Base-by-base conservation (phyloP, 2,329 filamentous ascomycete genomes). In the Ascochyta rabiei region DNA sequence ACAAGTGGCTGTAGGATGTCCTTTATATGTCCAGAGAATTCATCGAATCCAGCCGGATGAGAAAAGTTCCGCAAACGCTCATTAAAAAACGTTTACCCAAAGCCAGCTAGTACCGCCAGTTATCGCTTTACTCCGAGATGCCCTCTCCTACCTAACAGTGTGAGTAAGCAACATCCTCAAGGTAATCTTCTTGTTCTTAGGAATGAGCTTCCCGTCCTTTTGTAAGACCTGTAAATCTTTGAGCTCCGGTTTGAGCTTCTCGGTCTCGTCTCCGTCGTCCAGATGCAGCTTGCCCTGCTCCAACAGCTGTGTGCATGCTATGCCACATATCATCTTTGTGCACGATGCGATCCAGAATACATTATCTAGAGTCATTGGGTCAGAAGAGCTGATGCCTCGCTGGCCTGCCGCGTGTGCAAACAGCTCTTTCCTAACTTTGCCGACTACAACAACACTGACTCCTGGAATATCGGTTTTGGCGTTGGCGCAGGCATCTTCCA, bases 331-430 rank as follows among this genome's bases (percentile, higher is more conserved):
- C 60, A 74, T 63, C 45, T 74, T 75, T 0, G 79, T 81, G 63
- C 80, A 82, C 2, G 77, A 80, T 6, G 80, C 80, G 15, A 84
- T 80, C 80, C 80, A 84, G 59, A 86, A 89, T 0, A 86, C 74
- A 28, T 51, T 67, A 24, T 89, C 85, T 0, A 84, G 70, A 0
- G 79, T 81, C 82, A 89, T 85, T 4, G 79, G 73, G 42, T 84
- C 80, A 0, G 73, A 60, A 8, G 66, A 68, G 16, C 64, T 64
- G 3, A 72, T 55, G 2, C 76, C 77, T 26, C 66, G 68, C 44
- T 76, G 75, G 10, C 78, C 77, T 9, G 77, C 75, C 3, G 77
- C 70, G 38, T 71, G 66, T n/a, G 76, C 71, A 44, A 72, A 74
- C 5, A 80, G 65, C 28, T 78, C 66, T 16, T 77, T 67, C 40